Percentiles rank a stretch among this genome's conserved stretches.
phyloP scores from a whole-genome alignment of 2,329 filamentous ascomycete species.

The Coniochaeta sp. region DNA sequence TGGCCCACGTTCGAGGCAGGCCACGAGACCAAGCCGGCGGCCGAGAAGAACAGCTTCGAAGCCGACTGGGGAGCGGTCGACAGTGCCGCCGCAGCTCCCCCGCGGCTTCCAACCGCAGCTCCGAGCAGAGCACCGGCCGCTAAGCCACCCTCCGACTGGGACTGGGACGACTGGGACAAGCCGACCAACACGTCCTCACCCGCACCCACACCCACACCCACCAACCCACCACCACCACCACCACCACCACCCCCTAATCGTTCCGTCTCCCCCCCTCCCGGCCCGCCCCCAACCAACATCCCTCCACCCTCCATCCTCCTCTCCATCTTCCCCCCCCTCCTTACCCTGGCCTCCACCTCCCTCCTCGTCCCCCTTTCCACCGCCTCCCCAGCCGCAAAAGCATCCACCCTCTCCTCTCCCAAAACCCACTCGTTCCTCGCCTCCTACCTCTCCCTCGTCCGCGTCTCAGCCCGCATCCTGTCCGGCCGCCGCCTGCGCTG shows the following conservation, averaged over 20 bases:
- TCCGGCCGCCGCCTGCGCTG: constrained; percentile 80
- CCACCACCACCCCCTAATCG: too few relatives aligned
- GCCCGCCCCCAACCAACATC: constrained; percentile 70
- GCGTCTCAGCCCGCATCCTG: constrained; percentile 71
- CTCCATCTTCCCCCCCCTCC: constrained; percentile 64
- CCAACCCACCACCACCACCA: background rate
- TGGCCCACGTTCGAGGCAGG: constrained; percentile 33
- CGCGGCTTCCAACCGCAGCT: too few relatives aligned
- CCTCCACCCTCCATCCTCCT: constrained; percentile 82
- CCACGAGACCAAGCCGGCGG: constrained; percentile 6
- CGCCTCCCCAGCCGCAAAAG: constrained; percentile 49
- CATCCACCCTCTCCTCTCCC: constrained; percentile 56
- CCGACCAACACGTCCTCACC: background rate
- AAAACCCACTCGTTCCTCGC: constrained; percentile 56
- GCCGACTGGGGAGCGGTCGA: constrained; percentile 48
- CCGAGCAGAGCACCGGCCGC: too few relatives aligned
- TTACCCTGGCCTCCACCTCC: constrained; percentile 55
- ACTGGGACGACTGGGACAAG: constrained; percentile 38
- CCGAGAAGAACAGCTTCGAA: constrained; percentile 20
- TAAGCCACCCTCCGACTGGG: constrained; percentile 30
- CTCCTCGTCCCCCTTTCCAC: constrained; percentile 60
- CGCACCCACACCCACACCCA: constrained; percentile 12
- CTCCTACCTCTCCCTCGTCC: constrained; percentile 55
- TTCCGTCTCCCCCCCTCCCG: constrained; percentile 6
- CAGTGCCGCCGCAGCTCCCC: too few relatives aligned